Conservation (phyloP, 108 stramenopile genomes). For the Bacterosira constricta region DNA sequence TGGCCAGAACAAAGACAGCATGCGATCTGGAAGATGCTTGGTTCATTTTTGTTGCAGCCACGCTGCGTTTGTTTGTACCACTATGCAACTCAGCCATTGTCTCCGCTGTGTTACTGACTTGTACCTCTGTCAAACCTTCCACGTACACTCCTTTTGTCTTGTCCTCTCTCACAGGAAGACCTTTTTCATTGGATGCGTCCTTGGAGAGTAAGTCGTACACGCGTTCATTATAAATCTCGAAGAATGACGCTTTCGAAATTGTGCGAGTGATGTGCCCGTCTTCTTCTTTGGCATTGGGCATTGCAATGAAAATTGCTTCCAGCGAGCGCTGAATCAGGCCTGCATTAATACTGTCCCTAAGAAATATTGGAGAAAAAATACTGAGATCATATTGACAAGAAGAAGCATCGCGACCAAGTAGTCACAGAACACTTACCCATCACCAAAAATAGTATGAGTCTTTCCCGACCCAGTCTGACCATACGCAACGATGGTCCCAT, state of each 20-base stretch:
- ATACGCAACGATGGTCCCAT: slow-evolving; percentile 52
- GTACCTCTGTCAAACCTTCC: slow-evolving; percentile 49
- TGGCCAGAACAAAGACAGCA: slow-evolving; percentile 53
- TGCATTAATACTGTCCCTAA: slow-evolving; percentile 10
- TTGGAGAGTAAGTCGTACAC: slow-evolving; percentile 53
- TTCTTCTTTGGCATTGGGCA: slow-evolving; percentile 8
- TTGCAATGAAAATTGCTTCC: slow-evolving; percentile 37
- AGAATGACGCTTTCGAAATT: slow-evolving; percentile 41
- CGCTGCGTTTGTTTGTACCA: slow-evolving; percentile 14
- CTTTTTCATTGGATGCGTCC: slow-evolving; percentile 38
- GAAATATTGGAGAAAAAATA: too few species aligned
- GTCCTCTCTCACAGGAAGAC: slow-evolving; percentile 63
- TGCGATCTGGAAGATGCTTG: slow-evolving; percentile 57
- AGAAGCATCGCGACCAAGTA: not conserved
- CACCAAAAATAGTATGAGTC: slow-evolving; percentile 47
- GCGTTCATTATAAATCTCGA: slow-evolving; percentile 56
- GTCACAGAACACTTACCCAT: slow-evolving; percentile 9
- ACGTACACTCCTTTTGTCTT: slow-evolving; percentile 52
- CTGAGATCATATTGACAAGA: not conserved
- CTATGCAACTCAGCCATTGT: slow-evolving; percentile 26
- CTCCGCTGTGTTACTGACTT: slow-evolving; percentile 36
- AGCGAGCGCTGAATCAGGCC: slow-evolving; percentile 48
- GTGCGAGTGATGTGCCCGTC: slow-evolving; percentile 27
- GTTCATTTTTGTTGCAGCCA: slow-evolving; percentile 77
- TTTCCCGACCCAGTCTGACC: slow-evolving; percentile 46